Evolutionary conservation across 352 stramenopile species (phyloP).

Genomic region (Thalassiosira hispida): DNA sequence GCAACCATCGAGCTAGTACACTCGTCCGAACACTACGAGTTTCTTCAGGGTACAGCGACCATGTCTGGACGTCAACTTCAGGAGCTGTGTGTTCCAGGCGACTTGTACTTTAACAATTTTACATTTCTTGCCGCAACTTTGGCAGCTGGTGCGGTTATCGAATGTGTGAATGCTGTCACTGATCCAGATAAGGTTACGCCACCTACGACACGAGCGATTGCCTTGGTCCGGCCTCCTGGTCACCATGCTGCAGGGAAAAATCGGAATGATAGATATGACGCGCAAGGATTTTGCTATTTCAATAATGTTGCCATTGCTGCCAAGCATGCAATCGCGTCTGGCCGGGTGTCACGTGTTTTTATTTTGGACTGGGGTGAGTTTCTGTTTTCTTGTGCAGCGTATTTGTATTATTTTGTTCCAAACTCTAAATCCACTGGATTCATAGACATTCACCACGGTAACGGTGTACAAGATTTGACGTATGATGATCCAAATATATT

Average conservation of each 20-base stretch:
- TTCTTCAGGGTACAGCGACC: background rate
- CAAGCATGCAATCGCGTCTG: conserved; percentile 68
- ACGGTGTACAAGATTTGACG: conserved; percentile 89
- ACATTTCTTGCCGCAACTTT: conserved; percentile 55
- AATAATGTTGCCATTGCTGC: conserved; percentile 88
- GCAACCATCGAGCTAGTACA: conserved; percentile 37
- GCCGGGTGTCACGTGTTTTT: conserved; percentile 70
- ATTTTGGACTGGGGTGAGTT: conserved; percentile 90
- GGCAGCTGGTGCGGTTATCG: conserved; percentile 43
- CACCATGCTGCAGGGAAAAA: conserved; percentile 89
- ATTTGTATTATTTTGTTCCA: no score
- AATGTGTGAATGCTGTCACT: conserved; percentile 47
- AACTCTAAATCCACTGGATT: no score
- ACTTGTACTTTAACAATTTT: conserved; percentile 59
- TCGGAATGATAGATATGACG: conserved; percentile 64
- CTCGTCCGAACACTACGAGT: conserved; percentile 35
- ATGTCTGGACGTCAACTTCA: conserved; percentile 25
- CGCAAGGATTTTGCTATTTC: conserved; percentile 76
- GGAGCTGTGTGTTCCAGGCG: conserved; percentile 32
- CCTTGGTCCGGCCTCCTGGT: conserved; percentile 89
- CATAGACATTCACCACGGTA: conserved; percentile 90
- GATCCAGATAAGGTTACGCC: background rate
- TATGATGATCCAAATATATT: conserved; percentile 84
- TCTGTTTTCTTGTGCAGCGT: no score
- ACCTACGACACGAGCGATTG: conserved; percentile 78